Base-by-base conservation (phyloP, 345 rosid genomes). In the Acer campestre region DNA sequence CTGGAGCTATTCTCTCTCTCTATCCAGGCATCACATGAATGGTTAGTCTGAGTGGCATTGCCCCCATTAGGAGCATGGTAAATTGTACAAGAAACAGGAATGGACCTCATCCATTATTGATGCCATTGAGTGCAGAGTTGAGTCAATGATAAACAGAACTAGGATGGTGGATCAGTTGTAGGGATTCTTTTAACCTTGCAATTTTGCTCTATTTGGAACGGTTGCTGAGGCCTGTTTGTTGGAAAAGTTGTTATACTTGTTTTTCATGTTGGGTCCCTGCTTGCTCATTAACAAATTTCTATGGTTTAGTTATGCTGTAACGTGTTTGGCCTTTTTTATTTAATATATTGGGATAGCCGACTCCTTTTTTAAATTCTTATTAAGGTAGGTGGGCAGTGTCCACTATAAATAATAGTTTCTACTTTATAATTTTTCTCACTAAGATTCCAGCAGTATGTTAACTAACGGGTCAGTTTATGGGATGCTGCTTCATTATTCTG, bases 401-500 rank as follows among this genome's bases (percentile, higher is more conserved):
- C 17, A 51, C n/a, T 10, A 12, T 67, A n/a, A 42, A 61, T 68
- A n/a, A n/a, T 62, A 75, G 18, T 6, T 17, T 20, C 62, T 59
- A 20, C 63, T 20, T 59, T 22, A 7, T 25, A 18, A 6, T 59
- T 23, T 31, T 66, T 29, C 42, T 44, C 9, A 13, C 70, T 27
- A 35, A 11, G 35, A 61, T 48, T 67, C 16, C 29, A 13, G 25
- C 53, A 10, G 27, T 55, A 27, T 38, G 20, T 71, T 58, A 35
- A 31, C 17, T 29, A 46, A 48, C 23, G 14, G 35, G 49, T 61
- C 13, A n/a, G 6, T 31, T 51, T 68, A 27, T 35, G 42, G 62
- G 63, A 46, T 80, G 1, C 20, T 65, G 64, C 67, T 73, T 56
- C 56, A 23, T 64, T 80, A 75, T 68, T 82, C 42, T 49, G 63